These are phyloP conservation scores for Capronia epimyces DNA, from an alignment of 2,329 filamentous ascomycete genomes.

Conservation along the genomic window DNA sequence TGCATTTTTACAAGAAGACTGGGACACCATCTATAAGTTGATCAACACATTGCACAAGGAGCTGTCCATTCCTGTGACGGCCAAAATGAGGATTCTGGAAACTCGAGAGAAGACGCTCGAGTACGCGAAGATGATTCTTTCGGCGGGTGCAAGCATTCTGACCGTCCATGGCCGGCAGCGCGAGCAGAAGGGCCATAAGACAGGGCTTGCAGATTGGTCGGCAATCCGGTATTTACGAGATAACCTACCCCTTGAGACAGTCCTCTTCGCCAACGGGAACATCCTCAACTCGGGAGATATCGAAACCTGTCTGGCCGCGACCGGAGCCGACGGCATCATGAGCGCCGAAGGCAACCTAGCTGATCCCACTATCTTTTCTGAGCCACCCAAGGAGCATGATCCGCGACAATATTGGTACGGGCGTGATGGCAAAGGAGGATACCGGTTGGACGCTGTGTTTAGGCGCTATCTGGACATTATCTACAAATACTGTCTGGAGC, in stretches of 20 bases:
- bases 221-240: conserved; percentile 77
- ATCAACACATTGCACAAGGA: conserved; percentile 76
- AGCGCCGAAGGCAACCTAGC: conserved; percentile 92
- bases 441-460: conserved; percentile 79
- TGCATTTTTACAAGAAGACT: conserved; percentile 90
- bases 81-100: conserved; percentile 88
- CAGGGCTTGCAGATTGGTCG: conserved; percentile 88
- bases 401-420: conserved; percentile 79
- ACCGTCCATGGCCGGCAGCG: conserved; percentile 84
- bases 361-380: conserved; percentile 80
- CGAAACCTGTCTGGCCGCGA: conserved; percentile 68
- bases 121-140: conserved; percentile 82
- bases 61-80: conserved; percentile 78
- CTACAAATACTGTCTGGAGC: conserved; percentile 66
- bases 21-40: conserved; percentile 72
- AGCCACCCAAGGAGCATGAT: conserved; percentile 61
- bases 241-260: conserved; percentile 75
- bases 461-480: conserved; percentile 88
- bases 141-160: conserved; percentile 84
- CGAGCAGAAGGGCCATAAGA: conserved; percentile 94
- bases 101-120: conserved; percentile 78
- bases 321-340: conserved; percentile 90
- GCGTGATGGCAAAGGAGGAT: conserved; percentile 72
- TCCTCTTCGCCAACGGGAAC: conserved; percentile 96
- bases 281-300: conserved; percentile 77